phyloP scores from a whole-genome alignment of 129 eudicot species.

The Calendula officinalis region DNA sequence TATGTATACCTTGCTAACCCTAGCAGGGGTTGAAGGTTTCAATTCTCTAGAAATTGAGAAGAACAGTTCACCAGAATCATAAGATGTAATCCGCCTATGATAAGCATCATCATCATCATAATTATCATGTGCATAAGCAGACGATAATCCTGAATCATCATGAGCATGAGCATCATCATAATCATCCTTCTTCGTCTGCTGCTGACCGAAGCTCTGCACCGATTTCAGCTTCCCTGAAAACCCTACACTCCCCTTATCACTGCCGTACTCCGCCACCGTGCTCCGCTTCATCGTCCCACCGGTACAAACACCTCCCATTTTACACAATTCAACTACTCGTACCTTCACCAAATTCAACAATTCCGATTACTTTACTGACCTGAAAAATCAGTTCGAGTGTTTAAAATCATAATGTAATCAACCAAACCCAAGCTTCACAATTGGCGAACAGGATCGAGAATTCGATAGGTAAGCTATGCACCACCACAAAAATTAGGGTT shows the following conservation, averaged over 20 bases:
- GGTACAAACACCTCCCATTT: slow-evolving; percentile 84
- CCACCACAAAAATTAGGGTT: neutral
- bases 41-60: slow-evolving; percentile 63
- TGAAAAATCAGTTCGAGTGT: neutral
- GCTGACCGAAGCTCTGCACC: slow-evolving; percentile 44
- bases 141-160: slow-evolving; percentile 43
- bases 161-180: slow-evolving; percentile 20
- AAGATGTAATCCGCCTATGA: slow-evolving; percentile 31
- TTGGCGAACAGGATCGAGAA: neutral
- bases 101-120: slow-evolving; percentile 24
- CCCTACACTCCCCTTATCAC: slow-evolving; percentile 37
- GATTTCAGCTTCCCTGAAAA: slow-evolving; percentile 72
- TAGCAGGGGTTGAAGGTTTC: slow-evolving; percentile 67
- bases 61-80: slow-evolving; percentile 60
- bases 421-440: neutral
- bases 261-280: slow-evolving; percentile 30
- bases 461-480: neutral
- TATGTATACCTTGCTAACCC: slow-evolving; percentile 57
- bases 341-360: slow-evolving; percentile 13
- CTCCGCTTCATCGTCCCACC: slow-evolving; percentile 55
- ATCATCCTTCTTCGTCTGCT: slow-evolving; percentile 35
- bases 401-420: slow-evolving; percentile 2
- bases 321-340: slow-evolving; percentile 3
- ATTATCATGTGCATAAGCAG: slow-evolving; percentile 16
- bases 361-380: neutral